These are phyloP conservation scores for Novymonas esmeraldas DNA, from an alignment of 208 protist genomes.

Conservation along the genomic window DNA sequence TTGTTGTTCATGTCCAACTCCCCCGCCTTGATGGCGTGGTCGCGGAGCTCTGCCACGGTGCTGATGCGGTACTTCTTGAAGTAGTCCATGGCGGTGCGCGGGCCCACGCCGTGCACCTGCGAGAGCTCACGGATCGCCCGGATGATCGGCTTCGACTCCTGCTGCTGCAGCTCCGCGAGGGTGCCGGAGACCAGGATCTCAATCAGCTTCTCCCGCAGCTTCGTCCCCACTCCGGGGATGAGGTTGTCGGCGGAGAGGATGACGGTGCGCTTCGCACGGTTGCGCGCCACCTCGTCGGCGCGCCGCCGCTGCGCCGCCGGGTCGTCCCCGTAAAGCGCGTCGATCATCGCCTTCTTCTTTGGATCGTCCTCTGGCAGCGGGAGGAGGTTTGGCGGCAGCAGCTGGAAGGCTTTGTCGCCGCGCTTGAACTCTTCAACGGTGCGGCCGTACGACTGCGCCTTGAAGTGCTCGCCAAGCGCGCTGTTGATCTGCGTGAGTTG, in stretches of 20 bases:
- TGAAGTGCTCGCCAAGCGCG: constrained; percentile 80
- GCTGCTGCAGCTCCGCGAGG: constrained; percentile 64
- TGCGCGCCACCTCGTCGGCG: constrained; percentile 33
- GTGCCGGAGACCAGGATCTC: constrained; percentile 84
- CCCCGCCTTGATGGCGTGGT: constrained; percentile 42
- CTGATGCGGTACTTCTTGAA: constrained; percentile 76
- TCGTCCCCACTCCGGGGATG: constrained; percentile 62
- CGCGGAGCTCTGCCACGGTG: constrained; percentile 65
- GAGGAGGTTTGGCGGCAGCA: constrained; percentile 75
- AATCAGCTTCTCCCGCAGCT: constrained; percentile 73
- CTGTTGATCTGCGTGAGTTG: constrained; percentile 79
- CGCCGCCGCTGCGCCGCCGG: constrained; percentile 5
- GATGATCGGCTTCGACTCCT: constrained; percentile 77
- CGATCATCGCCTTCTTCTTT: constrained; percentile 8
- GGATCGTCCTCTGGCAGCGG: constrained; percentile 53
- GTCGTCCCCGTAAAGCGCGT: constrained; percentile 9
- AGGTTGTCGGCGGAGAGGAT: constrained; percentile 33
- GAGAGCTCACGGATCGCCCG: constrained; percentile 79
- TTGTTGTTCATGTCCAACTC: constrained; percentile 41
- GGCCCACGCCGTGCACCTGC: constrained; percentile 88
- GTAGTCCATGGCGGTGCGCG: constrained; percentile 72
- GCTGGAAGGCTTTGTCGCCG: constrained; percentile 64
- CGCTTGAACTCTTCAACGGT: constrained; percentile 64
- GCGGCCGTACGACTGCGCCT: constrained; percentile 67
- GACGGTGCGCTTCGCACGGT: constrained; percentile 43